Evolutionary conservation across 2,329 filamentous ascomycete genomes (phyloP).

Genomic region (Colletotrichum sansevieriae): DNA sequence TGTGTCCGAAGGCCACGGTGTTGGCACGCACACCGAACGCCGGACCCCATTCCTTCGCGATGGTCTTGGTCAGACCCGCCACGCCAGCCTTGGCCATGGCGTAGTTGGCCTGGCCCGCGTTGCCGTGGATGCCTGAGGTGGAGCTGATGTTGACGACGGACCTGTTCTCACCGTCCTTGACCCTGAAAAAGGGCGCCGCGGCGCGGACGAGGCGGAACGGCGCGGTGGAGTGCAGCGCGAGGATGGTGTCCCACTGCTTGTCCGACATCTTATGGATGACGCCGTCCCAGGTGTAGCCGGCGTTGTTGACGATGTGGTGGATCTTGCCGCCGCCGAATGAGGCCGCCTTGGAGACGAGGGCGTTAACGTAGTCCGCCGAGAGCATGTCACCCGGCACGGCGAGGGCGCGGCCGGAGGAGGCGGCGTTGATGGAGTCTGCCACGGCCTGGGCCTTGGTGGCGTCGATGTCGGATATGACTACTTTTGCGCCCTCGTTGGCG

Average conservation of each 20-base stretch:
- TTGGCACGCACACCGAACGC: constrained; percentile 85
- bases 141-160: constrained; percentile 87
- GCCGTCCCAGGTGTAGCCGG: constrained; percentile 92
- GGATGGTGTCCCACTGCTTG: constrained; percentile 91
- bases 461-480: constrained; percentile 88
- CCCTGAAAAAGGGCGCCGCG: constrained; percentile 87
- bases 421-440: constrained; percentile 73
- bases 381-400: constrained; percentile 84
- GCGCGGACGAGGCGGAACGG: constrained; percentile 87
- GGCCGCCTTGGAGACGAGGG: constrained; percentile 80
- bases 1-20: constrained; percentile 86
- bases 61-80: constrained; percentile 85
- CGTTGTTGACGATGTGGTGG: constrained; percentile 92
- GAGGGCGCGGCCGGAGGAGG: constrained; percentile 73
- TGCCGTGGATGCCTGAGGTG: constrained; percentile 86
- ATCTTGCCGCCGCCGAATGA: constrained; percentile 90
- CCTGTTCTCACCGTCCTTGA: constrained; percentile 83
- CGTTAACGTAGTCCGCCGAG: constrained; percentile 76
- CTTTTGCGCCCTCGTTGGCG: constrained; percentile 88
- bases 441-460: constrained; percentile 77
- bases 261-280: constrained; percentile 92
- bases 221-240: constrained; percentile 85
- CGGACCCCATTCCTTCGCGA: constrained; percentile 91
- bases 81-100: constrained; percentile 87
- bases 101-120: constrained; percentile 93